Base-by-base conservation (phyloP, 108 stramenopile genomes). In the Pseudonitzschia delicatissima region DNA sequence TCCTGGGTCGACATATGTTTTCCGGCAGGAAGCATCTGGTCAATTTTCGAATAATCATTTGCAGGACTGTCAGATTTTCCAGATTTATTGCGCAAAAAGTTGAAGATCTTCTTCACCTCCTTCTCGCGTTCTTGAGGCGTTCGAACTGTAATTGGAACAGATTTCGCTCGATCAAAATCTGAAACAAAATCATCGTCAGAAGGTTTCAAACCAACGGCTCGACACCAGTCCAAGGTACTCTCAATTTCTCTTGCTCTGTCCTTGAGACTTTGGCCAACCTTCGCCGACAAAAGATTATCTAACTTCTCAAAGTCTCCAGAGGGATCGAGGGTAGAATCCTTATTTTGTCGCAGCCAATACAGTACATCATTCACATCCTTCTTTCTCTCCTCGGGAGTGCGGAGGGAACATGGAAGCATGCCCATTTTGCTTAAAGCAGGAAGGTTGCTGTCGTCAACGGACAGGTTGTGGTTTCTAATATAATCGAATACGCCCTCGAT, bases 291-390 rank as follows among this genome's bases (percentile, higher is more conserved):
- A 33, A 67, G 37, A 11, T 32, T 33, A 62, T 74, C 73, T 21
- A 74, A 25, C 35, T 45, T 67, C 4, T 47, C 28, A 48, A 74
- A 74, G 6, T 74, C 65, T 13, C 73, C 73, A 62, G 57, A 62
- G 28, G 73, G 51, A 15, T 53, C 51, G 13, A 27, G 6, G 51
- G 27, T 53, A 23, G 7, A 20, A 26, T 53, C 35, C 17, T 36
- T 31, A 28, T 39, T n/a, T 11, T 66, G 57, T 15, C 37, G 28
- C 5, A 58, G 17, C 48, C 47, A 72, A 29, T 64, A 34, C 33
- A 70, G 21, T 3, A 63, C 44, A 12, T 62, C 57, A 12, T 48
- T 35, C 61, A 61, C 3, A 25, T 69, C 68, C 32, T 60, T 62
- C 11, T 25, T 8, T 48, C 68, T 31, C 29, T 69, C 32, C 48